Evolutionary conservation across 176 grass and related monocot species (phyloP).

Genomic region (Cymbopogon citratus): DNA sequence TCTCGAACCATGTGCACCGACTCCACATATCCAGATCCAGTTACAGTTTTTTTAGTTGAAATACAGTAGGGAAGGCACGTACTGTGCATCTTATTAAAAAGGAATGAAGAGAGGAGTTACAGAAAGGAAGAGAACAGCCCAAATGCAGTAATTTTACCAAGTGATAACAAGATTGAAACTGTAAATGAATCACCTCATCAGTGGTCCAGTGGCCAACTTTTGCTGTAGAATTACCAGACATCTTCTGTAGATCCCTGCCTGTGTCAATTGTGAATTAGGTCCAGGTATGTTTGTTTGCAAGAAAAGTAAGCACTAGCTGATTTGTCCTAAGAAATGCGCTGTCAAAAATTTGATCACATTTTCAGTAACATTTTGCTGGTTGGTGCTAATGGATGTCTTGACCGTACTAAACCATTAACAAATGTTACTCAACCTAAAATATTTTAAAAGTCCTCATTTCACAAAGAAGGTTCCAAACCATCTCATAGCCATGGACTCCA

Average conservation of each 20-base stretch:
- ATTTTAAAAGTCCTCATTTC: neutral
- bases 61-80: neutral
- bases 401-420: neutral
- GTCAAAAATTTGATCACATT: neutral
- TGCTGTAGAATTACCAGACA: slow-evolving; percentile 79
- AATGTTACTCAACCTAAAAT: neutral
- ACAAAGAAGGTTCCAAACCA: neutral
- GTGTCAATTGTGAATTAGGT: slow-evolving; percentile 60
- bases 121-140: neutral
- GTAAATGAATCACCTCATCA: slow-evolving; percentile 52
- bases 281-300: slow-evolving; percentile 21
- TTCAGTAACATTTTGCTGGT: neutral
- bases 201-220: slow-evolving; percentile 75
- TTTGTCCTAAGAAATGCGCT: neutral
- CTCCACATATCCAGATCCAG: neutral
- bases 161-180: neutral
- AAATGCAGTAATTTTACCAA: neutral
- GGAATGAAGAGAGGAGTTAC: neutral
- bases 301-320: neutral
- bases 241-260: slow-evolving; percentile 97
- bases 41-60: neutral
- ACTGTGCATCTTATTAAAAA: neutral
- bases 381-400: neutral
- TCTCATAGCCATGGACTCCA: neutral
- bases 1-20: neutral